These are phyloP conservation scores for Dendrocalamus sinicus DNA, from an alignment of 176 grass and related monocot species.

Conservation along the genomic window DNA sequence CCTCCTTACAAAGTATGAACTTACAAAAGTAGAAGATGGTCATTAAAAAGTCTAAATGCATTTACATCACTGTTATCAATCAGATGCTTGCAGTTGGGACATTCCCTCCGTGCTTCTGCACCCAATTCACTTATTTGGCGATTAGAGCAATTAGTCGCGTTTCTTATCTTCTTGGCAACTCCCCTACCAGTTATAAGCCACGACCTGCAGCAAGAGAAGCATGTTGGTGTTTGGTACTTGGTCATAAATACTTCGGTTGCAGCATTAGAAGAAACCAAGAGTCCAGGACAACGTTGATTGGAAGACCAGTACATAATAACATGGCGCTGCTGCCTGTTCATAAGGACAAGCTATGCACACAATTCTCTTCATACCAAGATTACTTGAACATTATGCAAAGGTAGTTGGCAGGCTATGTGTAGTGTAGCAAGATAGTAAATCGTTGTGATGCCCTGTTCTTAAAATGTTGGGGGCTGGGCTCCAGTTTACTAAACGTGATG, in stretches of 20 bases:
- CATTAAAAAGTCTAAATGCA: slow-evolving; percentile 17
- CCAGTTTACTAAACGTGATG: not conserved
- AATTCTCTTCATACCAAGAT: no score
- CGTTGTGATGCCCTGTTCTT: not conserved
- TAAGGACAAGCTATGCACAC: no score
- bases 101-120: slow-evolving; percentile 69
- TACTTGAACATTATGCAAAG: no score
- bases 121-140: slow-evolving; percentile 62
- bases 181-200: slow-evolving; percentile 85
- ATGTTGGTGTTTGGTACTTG: not conserved
- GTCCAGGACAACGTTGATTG: not conserved
- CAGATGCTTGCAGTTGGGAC: slow-evolving; percentile 77
- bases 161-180: slow-evolving; percentile 88
- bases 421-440: no score
- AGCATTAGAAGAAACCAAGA: not conserved
- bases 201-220: slow-evolving; percentile 48
- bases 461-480: not conserved
- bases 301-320: not conserved
- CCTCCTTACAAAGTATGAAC: not conserved
- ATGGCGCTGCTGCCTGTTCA: not conserved
- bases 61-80: slow-evolving; percentile 94
- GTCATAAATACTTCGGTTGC: not conserved
- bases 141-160: slow-evolving; percentile 36
- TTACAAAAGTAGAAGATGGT: not conserved
- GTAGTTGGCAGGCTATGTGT: no score